Percentiles rank a stretch among this genome's conserved stretches.
Conservation (phyloP, 1,139 yeast species). For the Casaregolazyma suthepensis region DNA sequence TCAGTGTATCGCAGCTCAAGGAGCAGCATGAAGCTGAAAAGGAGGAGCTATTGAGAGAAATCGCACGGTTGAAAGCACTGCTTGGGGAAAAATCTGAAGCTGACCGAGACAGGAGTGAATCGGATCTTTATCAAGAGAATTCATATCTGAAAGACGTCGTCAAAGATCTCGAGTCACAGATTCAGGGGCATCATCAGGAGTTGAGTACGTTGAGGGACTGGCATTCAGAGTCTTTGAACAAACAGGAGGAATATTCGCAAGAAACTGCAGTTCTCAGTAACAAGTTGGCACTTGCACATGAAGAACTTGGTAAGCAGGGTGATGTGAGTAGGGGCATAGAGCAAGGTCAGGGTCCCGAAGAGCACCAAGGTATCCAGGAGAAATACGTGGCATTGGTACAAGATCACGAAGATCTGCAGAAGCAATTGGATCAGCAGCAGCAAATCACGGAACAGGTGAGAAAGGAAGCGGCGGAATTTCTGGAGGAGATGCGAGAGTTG, state of each 20-base stretch:
- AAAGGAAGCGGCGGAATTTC: constrained; percentile 36
- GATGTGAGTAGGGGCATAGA: constrained; percentile 11
- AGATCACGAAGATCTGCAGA: constrained; percentile 22
- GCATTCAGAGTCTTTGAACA: constrained; percentile 15
- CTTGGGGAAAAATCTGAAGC: constrained; percentile 2
- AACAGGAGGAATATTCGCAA: constrained; percentile 20
- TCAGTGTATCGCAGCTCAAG: constrained; percentile 3
- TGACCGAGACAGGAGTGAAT: constrained; percentile 1
- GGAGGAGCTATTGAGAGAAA: constrained; percentile 4
- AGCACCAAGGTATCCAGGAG: constrained; percentile 3
- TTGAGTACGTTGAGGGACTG: constrained; percentile 11
- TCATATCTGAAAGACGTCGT: constrained; percentile 6
- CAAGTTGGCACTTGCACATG: constrained; percentile 16
- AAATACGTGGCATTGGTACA: constrained; percentile 19
- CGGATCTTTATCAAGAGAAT: constrained; percentile 7
- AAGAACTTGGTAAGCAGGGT: constrained; percentile 16
- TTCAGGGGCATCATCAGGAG: constrained; percentile 11
- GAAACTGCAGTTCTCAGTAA: constrained; percentile 19
- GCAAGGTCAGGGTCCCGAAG: not conserved
- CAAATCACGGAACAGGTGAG: constrained; percentile 37
- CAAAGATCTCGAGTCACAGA: constrained; percentile 8
- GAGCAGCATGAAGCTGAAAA: constrained; percentile 4
- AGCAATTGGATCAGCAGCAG: constrained; percentile 33
- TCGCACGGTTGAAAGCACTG: not conserved
- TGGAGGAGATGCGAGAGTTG: constrained; percentile 36